Evolutionary conservation across 2,329 filamentous ascomycete genomes (phyloP).

Genomic region (Scytalidium lignicola): DNA sequence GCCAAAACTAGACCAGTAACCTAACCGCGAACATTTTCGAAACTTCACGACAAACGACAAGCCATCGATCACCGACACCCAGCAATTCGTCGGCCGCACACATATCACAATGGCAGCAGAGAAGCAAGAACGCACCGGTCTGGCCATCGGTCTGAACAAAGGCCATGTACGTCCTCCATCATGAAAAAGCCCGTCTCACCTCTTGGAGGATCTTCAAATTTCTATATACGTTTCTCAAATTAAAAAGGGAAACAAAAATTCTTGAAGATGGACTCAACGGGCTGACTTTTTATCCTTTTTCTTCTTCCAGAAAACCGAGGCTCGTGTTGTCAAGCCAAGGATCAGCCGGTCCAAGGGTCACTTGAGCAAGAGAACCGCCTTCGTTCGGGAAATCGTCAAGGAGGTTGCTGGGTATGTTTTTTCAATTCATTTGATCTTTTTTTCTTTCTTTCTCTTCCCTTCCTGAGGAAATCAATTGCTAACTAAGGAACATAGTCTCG

Average conservation of each 20-base stretch:
- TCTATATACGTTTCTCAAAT: constrained; percentile 24
- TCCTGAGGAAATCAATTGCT: constrained; percentile 1
- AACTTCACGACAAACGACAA: constrained; percentile 9
- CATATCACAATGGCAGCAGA: constrained; percentile 50
- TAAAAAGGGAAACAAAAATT: no score
- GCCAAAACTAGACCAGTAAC: not conserved
- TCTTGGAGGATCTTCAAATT: constrained; percentile 66
- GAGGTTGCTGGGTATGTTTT: constrained; percentile 85
- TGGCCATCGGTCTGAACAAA: constrained; percentile 58
- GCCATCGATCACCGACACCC: constrained; percentile 14
- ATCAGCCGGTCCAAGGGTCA: constrained; percentile 89
- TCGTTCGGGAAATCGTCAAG: constrained; percentile 96
- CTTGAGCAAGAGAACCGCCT: constrained; percentile 92
- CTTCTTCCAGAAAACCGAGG: constrained; percentile 69
- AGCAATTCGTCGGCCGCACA: constrained; percentile 1
- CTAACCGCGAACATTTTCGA: not conserved
- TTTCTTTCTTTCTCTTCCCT: not conserved
- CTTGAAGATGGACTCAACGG: constrained; percentile 55
- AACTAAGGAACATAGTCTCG: constrained; percentile 52
- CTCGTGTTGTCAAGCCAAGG: constrained; percentile 71
- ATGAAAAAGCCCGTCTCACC: constrained; percentile 49
- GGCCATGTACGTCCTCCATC: constrained; percentile 52
- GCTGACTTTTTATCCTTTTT: constrained; percentile 19
- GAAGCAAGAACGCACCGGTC: constrained; percentile 50
- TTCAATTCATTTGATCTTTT: not conserved